These are phyloP conservation scores for Boletus huronensis DNA, from an alignment of 768 basidiomycete genomes.

Conservation along the genomic window DNA sequence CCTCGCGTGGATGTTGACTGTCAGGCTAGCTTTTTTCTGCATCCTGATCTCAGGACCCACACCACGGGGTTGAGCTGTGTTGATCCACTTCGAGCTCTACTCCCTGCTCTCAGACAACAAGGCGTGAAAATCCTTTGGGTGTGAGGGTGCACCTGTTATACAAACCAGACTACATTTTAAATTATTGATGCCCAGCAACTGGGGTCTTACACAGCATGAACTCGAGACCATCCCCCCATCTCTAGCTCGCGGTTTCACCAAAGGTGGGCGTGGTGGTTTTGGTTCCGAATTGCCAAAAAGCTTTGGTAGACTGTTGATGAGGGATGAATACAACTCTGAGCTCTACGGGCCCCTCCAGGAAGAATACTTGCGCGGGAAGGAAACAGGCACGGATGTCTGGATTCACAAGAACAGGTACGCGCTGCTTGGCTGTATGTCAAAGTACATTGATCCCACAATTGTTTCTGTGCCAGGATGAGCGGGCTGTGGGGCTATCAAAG, in stretches of 20 bases:
- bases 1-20: conserved; percentile 4
- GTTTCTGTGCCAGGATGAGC: conserved; percentile 46
- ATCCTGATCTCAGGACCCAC: conserved; percentile 55
- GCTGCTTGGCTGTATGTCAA: not conserved
- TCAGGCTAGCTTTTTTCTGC: conserved; percentile 53
- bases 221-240: conserved; percentile 59
- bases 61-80: conserved; percentile 56
- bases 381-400: conserved; percentile 62
- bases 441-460: not conserved
- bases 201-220: conserved; percentile 67
- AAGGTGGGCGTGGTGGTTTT: conserved; percentile 47
- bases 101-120: conserved; percentile 45
- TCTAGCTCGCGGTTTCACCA: conserved; percentile 52
- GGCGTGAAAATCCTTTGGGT: conserved; percentile 64
- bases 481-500: conserved; percentile 63
- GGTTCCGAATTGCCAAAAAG: conserved; percentile 50
- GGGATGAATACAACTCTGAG: conserved; percentile 53
- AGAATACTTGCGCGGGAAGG: conserved; percentile 49
- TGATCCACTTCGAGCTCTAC: conserved; percentile 46
- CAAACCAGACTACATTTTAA: not conserved
- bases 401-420: conserved; percentile 64
- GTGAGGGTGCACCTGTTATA: conserved; percentile 34
- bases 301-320: conserved; percentile 58
- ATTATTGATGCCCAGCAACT: conserved; percentile 45
- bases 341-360: conserved; percentile 62